Evolutionary conservation across 208 protist genomes (phyloP).

Genomic region (Trypanosoma cruzi): DNA sequence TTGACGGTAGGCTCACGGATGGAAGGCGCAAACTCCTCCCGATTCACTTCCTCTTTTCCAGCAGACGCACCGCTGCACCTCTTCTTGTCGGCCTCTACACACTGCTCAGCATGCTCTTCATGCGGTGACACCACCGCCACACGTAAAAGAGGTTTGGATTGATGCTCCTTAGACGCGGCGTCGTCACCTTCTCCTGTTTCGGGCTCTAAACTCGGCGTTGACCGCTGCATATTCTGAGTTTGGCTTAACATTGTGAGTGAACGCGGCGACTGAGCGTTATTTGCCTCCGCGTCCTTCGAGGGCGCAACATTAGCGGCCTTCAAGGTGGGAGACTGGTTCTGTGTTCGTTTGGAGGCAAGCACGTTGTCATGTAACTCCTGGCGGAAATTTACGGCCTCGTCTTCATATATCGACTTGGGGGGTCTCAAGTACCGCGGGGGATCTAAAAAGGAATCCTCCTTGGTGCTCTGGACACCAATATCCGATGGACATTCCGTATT

Average conservation of each 20-base stretch:
- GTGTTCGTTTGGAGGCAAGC: slow-evolving; percentile 21
- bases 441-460: slow-evolving; percentile 13
- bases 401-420: slow-evolving; percentile 28
- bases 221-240: background rate
- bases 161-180: background rate
- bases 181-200: background rate
- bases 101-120: background rate
- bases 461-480: background rate
- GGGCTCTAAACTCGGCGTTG: background rate
- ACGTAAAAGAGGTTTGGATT: background rate
- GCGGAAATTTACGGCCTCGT: slow-evolving; percentile 63
- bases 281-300: background rate
- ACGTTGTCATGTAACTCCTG: slow-evolving; percentile 77
- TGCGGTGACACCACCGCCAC: background rate
- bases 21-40: slow-evolving; percentile 9
- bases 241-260: background rate
- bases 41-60: background rate
- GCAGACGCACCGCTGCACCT: background rate
- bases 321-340: background rate
- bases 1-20: slow-evolving; percentile 5
- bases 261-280: background rate
- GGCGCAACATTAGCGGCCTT: background rate
- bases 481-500: slow-evolving; percentile 2
- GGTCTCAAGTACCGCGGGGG: slow-evolving; percentile 23
- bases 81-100: background rate